A percentile compares a stretch with the other conserved stretches of the same genome.
These are phyloP conservation scores for Trichoderma sp. DNA, from an alignment of 2,329 filamentous ascomycete genomes.

Conservation along the genomic window DNA sequence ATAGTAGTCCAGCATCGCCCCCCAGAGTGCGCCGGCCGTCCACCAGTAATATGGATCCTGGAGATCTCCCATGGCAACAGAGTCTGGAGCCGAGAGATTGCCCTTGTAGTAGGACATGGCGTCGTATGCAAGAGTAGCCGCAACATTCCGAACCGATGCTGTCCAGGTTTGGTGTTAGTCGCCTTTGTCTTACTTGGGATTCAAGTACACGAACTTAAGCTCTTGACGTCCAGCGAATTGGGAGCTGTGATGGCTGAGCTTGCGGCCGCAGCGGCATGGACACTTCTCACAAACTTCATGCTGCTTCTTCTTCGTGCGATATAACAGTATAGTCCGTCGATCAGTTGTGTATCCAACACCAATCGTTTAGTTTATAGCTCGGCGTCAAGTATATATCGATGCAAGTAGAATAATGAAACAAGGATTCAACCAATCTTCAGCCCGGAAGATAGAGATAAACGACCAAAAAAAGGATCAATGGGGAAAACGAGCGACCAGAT, in stretches of 20 bases:
- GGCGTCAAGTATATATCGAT: background rate
- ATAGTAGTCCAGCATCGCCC: slow-evolving; percentile 67
- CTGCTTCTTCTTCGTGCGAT: background rate
- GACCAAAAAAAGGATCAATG: background rate
- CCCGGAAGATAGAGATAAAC: background rate
- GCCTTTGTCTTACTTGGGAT: background rate
- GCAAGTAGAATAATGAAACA: background rate
- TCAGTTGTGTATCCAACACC: background rate
- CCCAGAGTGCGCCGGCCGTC: slow-evolving; percentile 63
- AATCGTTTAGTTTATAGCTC: background rate
- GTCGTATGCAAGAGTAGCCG: slow-evolving; percentile 57
- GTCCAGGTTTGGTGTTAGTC: background rate
- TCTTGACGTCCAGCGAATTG: slow-evolving; percentile 39
- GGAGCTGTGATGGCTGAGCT: slow-evolving; percentile 33
- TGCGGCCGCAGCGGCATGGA: slow-evolving; percentile 27
- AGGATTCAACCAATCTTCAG: background rate
- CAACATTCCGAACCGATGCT: slow-evolving; percentile 61
- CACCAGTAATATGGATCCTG: slow-evolving; percentile 67
- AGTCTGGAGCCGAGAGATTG: slow-evolving; percentile 50
- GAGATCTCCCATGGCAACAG: slow-evolving; percentile 57
- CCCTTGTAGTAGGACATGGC: slow-evolving; percentile 64
- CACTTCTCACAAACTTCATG: slow-evolving; percentile 29
- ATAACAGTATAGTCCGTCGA: background rate
- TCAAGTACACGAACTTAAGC: slow-evolving; percentile 27
- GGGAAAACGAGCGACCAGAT: background rate